These are phyloP conservation scores for Cladorrhinum sp. DNA, from an alignment of 2,329 filamentous ascomycete genomes.

Conservation along the genomic window DNA sequence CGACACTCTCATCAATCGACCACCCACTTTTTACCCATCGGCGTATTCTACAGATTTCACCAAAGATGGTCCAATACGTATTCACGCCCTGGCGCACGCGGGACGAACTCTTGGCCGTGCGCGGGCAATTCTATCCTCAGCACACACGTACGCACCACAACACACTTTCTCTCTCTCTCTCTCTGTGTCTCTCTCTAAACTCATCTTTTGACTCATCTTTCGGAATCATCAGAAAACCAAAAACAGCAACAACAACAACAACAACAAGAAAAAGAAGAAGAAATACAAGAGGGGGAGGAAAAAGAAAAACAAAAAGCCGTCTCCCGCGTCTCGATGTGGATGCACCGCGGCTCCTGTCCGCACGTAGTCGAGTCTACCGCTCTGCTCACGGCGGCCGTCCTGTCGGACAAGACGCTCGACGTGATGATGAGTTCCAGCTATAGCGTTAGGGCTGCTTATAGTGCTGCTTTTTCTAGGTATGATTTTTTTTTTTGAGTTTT, in stretches of 20 bases:
- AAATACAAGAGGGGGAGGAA: not conserved
- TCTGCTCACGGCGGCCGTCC: constrained; percentile 64
- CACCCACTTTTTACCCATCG: too few species aligned
- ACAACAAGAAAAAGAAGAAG: not conserved
- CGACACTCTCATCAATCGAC: too few species aligned
- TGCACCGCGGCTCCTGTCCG: constrained; percentile 70
- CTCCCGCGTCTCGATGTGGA: constrained; percentile 63
- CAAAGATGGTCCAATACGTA: constrained; percentile 70
- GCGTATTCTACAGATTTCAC: too few species aligned
- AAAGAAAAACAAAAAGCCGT: constrained; percentile 46
- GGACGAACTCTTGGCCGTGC: constrained; percentile 62
- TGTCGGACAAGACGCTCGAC: constrained; percentile 57
- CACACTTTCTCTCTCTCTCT: too few species aligned
- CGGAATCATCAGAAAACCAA: too few species aligned
- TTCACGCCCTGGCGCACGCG: constrained; percentile 71
- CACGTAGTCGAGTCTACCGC: constrained; percentile 78
- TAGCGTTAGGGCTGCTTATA: constrained; percentile 66
- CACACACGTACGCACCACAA: too few species aligned
- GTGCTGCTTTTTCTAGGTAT: constrained; percentile 66
- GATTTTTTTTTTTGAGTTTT: constrained; percentile 36
- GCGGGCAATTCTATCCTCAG: constrained; percentile 59
- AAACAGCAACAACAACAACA: not conserved
- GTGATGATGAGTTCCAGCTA: constrained; percentile 39
- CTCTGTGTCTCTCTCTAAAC: too few species aligned
- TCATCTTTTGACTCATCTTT: too few species aligned